Conservation (phyloP, 345 rosid species). For the Salix caprea region DNA sequence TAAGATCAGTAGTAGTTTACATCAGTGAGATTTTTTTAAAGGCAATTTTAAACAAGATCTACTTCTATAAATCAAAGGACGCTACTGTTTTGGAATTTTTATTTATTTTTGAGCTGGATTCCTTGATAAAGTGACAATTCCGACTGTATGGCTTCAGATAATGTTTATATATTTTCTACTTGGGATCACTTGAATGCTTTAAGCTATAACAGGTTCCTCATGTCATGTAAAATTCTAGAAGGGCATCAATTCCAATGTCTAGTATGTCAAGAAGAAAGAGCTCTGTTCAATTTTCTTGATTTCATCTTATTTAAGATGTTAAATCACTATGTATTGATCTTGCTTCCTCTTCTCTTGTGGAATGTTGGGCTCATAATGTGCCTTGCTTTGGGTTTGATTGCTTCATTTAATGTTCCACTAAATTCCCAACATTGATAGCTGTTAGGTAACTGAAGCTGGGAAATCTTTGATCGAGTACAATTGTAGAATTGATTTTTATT, state of each 20-base stretch:
- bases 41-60: background rate
- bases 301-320: background rate
- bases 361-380: background rate
- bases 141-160: background rate
- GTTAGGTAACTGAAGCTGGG: background rate
- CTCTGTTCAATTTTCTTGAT: background rate
- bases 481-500: background rate
- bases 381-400: background rate
- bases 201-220: background rate
- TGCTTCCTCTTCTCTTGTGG: background rate
- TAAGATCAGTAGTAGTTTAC: background rate
- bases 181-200: background rate
- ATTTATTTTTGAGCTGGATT: background rate
- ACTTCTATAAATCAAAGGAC: background rate
- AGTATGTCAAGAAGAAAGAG: background rate
- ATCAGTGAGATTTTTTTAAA: background rate
- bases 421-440: background rate
- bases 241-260: background rate
- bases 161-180: background rate
- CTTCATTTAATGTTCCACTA: background rate
- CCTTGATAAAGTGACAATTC: background rate
- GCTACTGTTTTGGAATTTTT: background rate
- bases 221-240: background rate
- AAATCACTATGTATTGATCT: background rate
- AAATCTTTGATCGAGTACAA: background rate